Evolutionary conservation across 1,139 yeast species (phyloP).

Genomic region (Geotrichum aggregatum): DNA sequence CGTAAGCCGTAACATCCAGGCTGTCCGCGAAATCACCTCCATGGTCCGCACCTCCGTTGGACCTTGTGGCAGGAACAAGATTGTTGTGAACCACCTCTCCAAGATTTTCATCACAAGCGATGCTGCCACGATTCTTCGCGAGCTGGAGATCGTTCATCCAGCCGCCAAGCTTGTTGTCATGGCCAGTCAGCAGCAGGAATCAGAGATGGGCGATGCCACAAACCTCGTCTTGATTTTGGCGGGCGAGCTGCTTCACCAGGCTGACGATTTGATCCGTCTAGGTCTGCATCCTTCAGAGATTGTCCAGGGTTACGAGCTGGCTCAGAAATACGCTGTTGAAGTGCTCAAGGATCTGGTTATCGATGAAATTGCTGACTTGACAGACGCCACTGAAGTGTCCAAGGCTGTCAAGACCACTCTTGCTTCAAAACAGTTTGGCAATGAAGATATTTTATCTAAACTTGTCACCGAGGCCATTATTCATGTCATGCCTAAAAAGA

Average conservation of each 20-base stretch:
- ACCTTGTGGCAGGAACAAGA: conserved; percentile 95
- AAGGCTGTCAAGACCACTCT: conserved; percentile 84
- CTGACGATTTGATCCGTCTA: conserved; percentile 75
- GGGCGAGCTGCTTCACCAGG: conserved; percentile 81
- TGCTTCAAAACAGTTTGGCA: conserved; percentile 90
- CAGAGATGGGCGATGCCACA: conserved; percentile 80
- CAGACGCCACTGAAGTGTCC: conserved; percentile 53
- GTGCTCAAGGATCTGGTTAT: conserved; percentile 59
- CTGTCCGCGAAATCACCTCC: conserved; percentile 86
- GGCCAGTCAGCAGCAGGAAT: conserved; percentile 96
- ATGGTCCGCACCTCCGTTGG: conserved; percentile 95
- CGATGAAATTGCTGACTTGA: conserved; percentile 57
- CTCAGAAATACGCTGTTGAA: conserved; percentile 67
- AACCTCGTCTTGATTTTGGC: conserved; percentile 73
- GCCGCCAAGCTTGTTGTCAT: conserved; percentile 92
- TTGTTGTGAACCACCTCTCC: conserved; percentile 78
- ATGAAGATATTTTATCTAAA: conserved; percentile 69
- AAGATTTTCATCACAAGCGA: conserved; percentile 89
- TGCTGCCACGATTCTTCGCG: conserved; percentile 93
- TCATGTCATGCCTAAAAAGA: conserved; percentile 62
- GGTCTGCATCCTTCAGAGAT: conserved; percentile 90
- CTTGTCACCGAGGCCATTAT: conserved; percentile 86
- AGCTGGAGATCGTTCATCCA: conserved; percentile 92
- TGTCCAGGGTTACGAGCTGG: conserved; percentile 82
- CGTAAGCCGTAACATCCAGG: conserved; percentile 83